phyloP scores from a whole-genome alignment of 2,329 filamentous ascomycete species.

The Clarireedia homoeocarpa region DNA sequence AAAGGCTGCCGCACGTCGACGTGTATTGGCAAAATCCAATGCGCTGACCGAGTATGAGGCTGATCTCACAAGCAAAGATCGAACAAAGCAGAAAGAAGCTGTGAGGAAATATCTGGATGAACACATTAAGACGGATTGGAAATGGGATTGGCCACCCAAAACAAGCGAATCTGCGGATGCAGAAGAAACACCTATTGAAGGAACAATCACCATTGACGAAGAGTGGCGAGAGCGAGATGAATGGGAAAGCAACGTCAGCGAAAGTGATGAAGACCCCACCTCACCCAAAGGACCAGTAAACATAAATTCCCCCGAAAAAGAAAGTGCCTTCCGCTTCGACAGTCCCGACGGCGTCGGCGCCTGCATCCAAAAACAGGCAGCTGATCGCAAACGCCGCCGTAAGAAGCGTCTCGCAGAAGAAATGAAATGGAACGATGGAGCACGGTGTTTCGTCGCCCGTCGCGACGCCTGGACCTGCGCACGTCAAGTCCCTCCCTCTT shows the following conservation, averaged over 20 bases:
- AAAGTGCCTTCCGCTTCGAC: constrained; percentile 33
- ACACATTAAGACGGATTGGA: constrained; percentile 52
- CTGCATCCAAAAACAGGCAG: constrained; percentile 14
- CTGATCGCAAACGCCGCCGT: constrained; percentile 34
- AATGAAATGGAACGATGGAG: constrained; percentile 70
- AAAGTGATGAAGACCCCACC: constrained; percentile 22
- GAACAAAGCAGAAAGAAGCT: constrained; percentile 54
- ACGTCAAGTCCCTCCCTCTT: constrained; percentile 40
- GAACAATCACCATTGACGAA: constrained; percentile 3
- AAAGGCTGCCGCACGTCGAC: constrained; percentile 15
- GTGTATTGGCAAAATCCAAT: constrained; percentile 26
- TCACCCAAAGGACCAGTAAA: constrained; percentile 8
- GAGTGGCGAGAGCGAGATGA: constrained; percentile 29
- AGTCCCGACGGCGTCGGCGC: constrained; percentile 33
- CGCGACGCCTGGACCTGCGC: constrained; percentile 84
- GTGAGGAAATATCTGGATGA: constrained; percentile 47
- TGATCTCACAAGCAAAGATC: constrained; percentile 55
- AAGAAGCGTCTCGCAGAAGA: constrained; percentile 51
- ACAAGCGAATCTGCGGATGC: constrained; percentile 7
- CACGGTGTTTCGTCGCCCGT: constrained; percentile 70
- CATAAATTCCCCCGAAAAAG: constrained; percentile 12
- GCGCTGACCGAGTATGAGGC: constrained; percentile 43
- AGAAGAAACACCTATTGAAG: neutral
- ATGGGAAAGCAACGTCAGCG: constrained; percentile 27
- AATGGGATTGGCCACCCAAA: constrained; percentile 46